Evolutionary conservation across 2,329 filamentous ascomycete genomes (phyloP).

Genomic region (Zymoseptoria brevis): DNA sequence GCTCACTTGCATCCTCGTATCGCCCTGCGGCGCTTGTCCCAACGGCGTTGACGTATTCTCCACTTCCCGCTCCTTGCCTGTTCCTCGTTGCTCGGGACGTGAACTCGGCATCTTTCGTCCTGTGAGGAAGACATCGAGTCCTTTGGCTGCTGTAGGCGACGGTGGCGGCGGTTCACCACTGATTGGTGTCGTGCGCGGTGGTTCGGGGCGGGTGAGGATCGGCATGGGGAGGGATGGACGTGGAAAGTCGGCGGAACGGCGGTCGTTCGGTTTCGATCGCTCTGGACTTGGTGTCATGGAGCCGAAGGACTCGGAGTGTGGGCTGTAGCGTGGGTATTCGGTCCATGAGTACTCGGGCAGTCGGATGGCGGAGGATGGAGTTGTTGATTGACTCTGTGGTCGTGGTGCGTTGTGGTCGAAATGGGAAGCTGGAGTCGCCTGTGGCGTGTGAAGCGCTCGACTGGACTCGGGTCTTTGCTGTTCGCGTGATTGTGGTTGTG

Average conservation of each 20-base stretch:
- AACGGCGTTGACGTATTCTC: not conserved
- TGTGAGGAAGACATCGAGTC: not conserved
- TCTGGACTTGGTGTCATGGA: not conserved
- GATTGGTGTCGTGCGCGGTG: not conserved
- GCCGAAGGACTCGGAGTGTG: not conserved
- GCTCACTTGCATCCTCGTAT: not conserved
- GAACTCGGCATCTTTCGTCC: not conserved
- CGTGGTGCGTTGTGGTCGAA: not conserved
- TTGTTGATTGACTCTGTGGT: not conserved
- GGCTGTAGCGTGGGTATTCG: conserved; percentile 11
- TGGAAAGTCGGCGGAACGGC: not conserved
- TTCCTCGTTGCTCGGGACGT: not conserved
- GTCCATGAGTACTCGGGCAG: conserved; percentile 13
- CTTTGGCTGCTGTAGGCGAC: not conserved
- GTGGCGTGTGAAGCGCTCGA: not conserved
- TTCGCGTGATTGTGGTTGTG: not conserved
- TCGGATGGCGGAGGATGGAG: not conserved
- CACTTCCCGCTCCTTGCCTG: not conserved
- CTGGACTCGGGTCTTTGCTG: not conserved
- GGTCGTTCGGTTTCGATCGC: not conserved
- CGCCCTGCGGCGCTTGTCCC: not conserved
- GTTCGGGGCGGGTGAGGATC: not conserved
- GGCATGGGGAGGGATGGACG: not conserved
- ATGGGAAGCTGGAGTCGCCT: not conserved
- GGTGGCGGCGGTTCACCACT: not conserved